Percentiles rank a stretch among this genome's conserved stretches.
These are phyloP conservation scores for Aspergillus persii DNA, from an alignment of 2,329 filamentous ascomycete genomes.

Conservation along the genomic window DNA sequence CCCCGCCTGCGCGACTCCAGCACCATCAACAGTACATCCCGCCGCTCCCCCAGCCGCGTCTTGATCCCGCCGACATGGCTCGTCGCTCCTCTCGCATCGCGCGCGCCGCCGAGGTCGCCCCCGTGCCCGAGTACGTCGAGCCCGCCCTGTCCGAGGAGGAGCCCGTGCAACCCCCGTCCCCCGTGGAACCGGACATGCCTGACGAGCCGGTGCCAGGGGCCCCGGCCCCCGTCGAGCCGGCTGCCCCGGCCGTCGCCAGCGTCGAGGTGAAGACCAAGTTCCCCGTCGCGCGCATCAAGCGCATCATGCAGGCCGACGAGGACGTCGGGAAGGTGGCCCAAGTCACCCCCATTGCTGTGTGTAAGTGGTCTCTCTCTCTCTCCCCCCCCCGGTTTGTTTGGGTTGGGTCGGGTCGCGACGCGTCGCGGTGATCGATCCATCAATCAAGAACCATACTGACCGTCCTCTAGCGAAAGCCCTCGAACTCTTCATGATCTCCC, in stretches of 20 bases:
- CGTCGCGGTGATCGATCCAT: background rate
- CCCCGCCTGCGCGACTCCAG: conserved; percentile 19
- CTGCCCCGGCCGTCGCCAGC: conserved; percentile 19
- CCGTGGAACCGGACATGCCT: background rate
- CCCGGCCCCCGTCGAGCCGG: conserved; percentile 20
- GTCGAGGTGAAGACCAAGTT: conserved; percentile 90
- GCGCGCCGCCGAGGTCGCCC: conserved; percentile 30
- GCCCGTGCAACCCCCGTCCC: conserved; percentile 4
- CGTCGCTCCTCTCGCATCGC: conserved; percentile 41
- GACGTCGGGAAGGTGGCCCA: conserved; percentile 98
- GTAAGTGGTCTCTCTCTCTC: conserved; percentile 43
- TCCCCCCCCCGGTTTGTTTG: background rate
- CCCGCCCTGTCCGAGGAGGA: conserved; percentile 25
- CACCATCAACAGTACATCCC: conserved; percentile 38
- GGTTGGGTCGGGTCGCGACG: background rate
- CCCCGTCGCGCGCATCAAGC: conserved; percentile 93
- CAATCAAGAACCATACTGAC: background rate
- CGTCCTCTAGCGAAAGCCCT: conserved; percentile 72
- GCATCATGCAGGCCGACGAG: conserved; percentile 99
- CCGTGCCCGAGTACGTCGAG: conserved; percentile 25
- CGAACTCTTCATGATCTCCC: conserved; percentile 94
- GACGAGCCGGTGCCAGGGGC: background rate
- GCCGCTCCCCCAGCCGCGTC: conserved; percentile 23
- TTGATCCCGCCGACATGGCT: conserved; percentile 38
- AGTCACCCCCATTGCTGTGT: conserved; percentile 91